Percentiles rank a stretch among this genome's conserved stretches.
Evolutionary conservation across 768 basidiomycete genomes (phyloP).

Genomic region (Punctularia strigosozonata): DNA sequence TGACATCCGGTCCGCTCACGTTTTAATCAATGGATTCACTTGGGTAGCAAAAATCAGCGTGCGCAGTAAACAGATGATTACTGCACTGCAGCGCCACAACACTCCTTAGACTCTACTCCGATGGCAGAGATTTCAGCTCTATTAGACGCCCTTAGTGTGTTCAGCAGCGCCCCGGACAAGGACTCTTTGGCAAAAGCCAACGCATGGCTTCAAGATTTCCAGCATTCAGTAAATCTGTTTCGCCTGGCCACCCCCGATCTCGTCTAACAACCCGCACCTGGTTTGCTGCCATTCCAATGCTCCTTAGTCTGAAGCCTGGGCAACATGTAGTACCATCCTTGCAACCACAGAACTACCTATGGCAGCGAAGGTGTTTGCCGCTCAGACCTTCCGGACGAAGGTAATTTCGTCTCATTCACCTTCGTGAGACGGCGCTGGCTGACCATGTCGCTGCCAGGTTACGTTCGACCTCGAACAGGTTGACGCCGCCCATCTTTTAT

Average conservation of each 20-base stretch:
- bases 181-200: conserved; percentile 77
- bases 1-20: too few relatives aligned
- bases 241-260: conserved; percentile 46
- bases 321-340: conserved; percentile 86
- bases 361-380: conserved; percentile 85
- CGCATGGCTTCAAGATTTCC: conserved; percentile 95
- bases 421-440: not conserved
- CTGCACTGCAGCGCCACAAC: too few relatives aligned
- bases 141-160: conserved; percentile 69
- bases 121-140: conserved; percentile 68
- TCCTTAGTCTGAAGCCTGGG: conserved; percentile 90
- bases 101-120: too few relatives aligned
- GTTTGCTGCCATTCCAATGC: conserved; percentile 42
- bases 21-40: too few relatives aligned
- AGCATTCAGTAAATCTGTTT: conserved; percentile 95
- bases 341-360: conserved; percentile 65
- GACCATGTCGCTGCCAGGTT: conserved; percentile 32
- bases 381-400: conserved; percentile 93
- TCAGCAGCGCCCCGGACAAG: conserved; percentile 74
- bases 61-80: too few relatives aligned
- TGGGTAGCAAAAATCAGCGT: too few relatives aligned
- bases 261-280: conserved; percentile 54
- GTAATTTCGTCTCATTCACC: conserved; percentile 29
- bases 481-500: conserved; percentile 51
- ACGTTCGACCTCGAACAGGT: conserved; percentile 92